phyloP scores from a whole-genome alignment of 805 yeast species.

The Wickerhamiella spandovensis region DNA sequence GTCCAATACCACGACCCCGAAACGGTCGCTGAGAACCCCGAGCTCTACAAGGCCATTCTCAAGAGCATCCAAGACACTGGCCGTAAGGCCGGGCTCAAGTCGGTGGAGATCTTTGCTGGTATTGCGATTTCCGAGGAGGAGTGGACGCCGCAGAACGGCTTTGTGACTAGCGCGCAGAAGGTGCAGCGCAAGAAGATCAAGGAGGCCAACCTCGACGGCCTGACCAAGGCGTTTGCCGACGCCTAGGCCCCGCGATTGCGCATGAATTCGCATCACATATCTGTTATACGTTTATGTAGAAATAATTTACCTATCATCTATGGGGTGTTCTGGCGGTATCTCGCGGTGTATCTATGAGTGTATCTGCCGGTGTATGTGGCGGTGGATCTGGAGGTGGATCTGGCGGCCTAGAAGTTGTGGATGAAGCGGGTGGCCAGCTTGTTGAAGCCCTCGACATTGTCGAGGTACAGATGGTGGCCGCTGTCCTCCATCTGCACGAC shows the following conservation, averaged over 20 bases:
- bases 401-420: conserved; percentile 13
- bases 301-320: no score
- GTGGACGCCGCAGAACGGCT: conserved; percentile 97
- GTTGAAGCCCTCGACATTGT: conserved; percentile 44
- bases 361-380: neutral
- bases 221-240: conserved; percentile 47
- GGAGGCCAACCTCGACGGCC: conserved; percentile 48
- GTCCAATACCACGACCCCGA: conserved; percentile 41
- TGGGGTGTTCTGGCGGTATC: conserved; percentile 1
- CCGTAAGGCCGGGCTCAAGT: conserved; percentile 62
- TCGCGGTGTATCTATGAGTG: neutral
- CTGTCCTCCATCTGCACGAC: conserved; percentile 32
- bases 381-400: neutral
- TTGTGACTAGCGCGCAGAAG: conserved; percentile 90
- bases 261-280: no score
- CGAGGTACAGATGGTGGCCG: conserved; percentile 70
- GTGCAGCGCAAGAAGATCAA: conserved; percentile 86
- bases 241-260: conserved; percentile 7
- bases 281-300: no score
- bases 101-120: conserved; percentile 76
- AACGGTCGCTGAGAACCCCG: conserved; percentile 38
- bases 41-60: conserved; percentile 40
- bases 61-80: conserved; percentile 61
- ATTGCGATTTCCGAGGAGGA: conserved; percentile 71
- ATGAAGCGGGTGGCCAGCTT: conserved; percentile 35